These are phyloP conservation scores for Geranium rotundifolium DNA, from an alignment of 345 rosid species.

Conservation along the genomic window DNA sequence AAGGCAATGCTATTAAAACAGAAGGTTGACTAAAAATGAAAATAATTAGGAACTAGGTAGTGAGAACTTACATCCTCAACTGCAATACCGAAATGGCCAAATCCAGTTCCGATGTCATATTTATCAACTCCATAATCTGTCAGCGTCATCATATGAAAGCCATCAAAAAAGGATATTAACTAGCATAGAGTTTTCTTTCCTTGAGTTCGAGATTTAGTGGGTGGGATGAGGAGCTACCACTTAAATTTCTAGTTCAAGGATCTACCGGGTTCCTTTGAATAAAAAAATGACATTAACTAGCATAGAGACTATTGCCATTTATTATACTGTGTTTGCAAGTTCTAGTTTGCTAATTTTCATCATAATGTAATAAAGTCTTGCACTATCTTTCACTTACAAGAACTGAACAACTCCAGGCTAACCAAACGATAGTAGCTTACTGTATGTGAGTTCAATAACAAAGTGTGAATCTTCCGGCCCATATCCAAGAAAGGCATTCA, in stretches of 20 bases:
- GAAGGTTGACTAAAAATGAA: neutral
- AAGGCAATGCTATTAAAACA: neutral
- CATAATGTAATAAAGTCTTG: neutral
- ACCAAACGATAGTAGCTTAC: slow-evolving; percentile 28
- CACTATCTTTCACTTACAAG: neutral
- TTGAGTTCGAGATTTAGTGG: too few species aligned
- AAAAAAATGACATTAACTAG: neutral
- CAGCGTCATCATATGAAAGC: slow-evolving; percentile 5
- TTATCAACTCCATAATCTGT: slow-evolving; percentile 95
- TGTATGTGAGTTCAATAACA: slow-evolving; percentile 84
- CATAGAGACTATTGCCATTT: neutral
- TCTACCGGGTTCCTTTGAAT: too few species aligned
- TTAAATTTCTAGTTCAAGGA: too few species aligned
- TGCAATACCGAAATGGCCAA: slow-evolving; percentile 96
- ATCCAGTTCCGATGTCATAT: slow-evolving; percentile 75
- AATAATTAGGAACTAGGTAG: neutral
- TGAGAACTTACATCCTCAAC: slow-evolving; percentile 76
- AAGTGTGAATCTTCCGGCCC: slow-evolving; percentile 97
- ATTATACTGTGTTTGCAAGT: too few species aligned
- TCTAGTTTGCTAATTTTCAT: neutral
- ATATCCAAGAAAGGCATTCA: slow-evolving; percentile 95
- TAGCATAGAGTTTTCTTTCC: neutral
- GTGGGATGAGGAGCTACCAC: too few species aligned
- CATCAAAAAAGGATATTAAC: neutral
- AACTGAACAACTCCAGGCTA: neutral